Base-by-base conservation (phyloP, 768 basidiomycete species). In the Russula brevipes region DNA sequence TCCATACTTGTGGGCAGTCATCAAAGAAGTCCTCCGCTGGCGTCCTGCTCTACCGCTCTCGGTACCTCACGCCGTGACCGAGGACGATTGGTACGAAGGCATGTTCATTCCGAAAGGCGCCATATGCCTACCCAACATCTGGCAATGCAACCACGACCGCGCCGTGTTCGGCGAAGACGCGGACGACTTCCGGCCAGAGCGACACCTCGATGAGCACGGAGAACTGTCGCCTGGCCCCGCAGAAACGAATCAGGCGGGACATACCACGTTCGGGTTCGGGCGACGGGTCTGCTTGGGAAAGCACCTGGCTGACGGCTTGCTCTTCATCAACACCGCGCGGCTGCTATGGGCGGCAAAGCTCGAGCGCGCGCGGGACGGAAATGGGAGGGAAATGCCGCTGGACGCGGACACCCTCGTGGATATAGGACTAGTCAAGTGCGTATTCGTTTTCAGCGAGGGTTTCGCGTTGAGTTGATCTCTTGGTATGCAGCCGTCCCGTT, bases 101-200 rank as follows among this genome's bases (percentile, higher is more conserved):
- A 63, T 59, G 54, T 65, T 69, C 56, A 75, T 79, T 16, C 76
- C 76, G 1, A 73, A 70, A 42, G 76, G 75, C n/a, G 72, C 75
- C 2, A 66, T 74, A 4, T 67, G 75, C 41, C 62, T 76, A 31
- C 61, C 69, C 12, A 76, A 75, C 53, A 7, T 46, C 14, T 65
- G 67, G 65, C 38, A 54, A 1, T 50, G 61, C 7, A 54, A 59
- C 38, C 46, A 61, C 8, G 51, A 63, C 31, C 31, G 51, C 6
- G n/a, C 60, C 7, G 8, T 62, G 1, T 70, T 60, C 24, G 66
- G 63, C 14, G 51, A 61, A 3, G 68, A 70, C 47, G 64, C 66
- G 16, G 56, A 62, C 2, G 31, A 33, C n/a, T 71, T 71, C 58
- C 41, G 57, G 6, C 70, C 70, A 0, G 64, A 66, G 17, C 68